Evolutionary conservation across 331 rosid genomes (phyloP).

Genomic region (Arachis monticola): DNA sequence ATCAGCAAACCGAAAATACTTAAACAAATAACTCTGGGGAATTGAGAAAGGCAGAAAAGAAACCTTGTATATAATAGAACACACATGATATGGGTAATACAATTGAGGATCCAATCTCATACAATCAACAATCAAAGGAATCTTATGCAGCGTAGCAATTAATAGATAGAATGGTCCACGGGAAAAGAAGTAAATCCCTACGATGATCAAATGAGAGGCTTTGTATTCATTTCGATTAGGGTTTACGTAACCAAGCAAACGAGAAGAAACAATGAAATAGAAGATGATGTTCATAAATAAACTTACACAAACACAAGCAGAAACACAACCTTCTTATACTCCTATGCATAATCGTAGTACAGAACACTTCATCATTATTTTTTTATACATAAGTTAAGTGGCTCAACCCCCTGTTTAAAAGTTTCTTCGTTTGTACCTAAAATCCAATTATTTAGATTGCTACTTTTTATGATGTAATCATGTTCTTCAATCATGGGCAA

Average conservation of each 20-base stretch:
- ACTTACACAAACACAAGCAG: constrained; percentile 1
- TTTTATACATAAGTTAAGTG: too few species aligned
- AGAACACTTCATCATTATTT: too few species aligned
- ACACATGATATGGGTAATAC: not conserved
- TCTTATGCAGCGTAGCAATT: not conserved
- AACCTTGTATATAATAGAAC: not conserved
- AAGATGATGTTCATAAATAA: not conserved
- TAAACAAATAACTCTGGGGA: not conserved
- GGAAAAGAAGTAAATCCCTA: constrained; percentile 30
- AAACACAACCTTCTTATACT: constrained; percentile 52
- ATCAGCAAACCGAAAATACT: constrained; percentile 27
- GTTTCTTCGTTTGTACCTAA: too few species aligned
- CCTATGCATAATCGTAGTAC: too few species aligned
- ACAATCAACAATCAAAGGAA: not conserved
- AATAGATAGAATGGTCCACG: not conserved
- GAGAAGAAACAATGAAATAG: not conserved
- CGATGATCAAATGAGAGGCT: not conserved
- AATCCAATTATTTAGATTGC: too few species aligned
- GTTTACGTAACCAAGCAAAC: constrained; percentile 27
- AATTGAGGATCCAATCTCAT: not conserved
- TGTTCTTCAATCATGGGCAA: too few species aligned
- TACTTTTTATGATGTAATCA: too few species aligned
- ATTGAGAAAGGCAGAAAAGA: not conserved
- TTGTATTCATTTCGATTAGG: constrained; percentile 33
- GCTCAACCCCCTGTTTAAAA: too few species aligned